Evolutionary conservation across 805 yeast species (phyloP).

Genomic region (Starmera quercuum): DNA sequence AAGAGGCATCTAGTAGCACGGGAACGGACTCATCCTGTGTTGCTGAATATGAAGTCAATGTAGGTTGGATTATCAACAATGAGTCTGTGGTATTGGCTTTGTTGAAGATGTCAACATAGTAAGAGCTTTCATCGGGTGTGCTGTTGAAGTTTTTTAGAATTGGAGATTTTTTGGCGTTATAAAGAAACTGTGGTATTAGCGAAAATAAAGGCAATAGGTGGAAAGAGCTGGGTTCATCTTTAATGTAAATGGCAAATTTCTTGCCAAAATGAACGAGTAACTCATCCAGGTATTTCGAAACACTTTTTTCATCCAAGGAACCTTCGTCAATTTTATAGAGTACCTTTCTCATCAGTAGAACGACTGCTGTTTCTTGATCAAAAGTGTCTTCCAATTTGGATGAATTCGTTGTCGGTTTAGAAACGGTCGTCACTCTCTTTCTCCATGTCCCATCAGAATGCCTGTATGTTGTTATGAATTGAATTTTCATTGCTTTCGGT

Average conservation of each 20-base stretch:
- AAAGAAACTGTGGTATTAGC: conserved; percentile 87
- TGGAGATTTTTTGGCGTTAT: conserved; percentile 88
- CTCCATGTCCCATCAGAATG: conserved; percentile 81
- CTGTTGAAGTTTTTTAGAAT: conserved; percentile 90
- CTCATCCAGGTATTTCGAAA: conserved; percentile 82
- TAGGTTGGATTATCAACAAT: conserved; percentile 94
- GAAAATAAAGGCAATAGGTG: conserved; percentile 72
- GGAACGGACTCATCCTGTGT: conserved; percentile 78
- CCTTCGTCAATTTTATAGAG: conserved; percentile 71
- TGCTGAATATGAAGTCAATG: conserved; percentile 64
- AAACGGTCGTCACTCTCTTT: conserved; percentile 80
- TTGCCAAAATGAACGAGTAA: conserved; percentile 80
- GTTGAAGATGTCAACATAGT: conserved; percentile 78
- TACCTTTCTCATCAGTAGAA: conserved; percentile 77
- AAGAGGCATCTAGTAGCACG: conserved; percentile 83
- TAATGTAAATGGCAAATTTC: conserved; percentile 83
- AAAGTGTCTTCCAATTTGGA: conserved; percentile 49
- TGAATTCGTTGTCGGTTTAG: conserved; percentile 44
- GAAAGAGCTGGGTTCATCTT: conserved; percentile 75
- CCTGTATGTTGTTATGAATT: conserved; percentile 82
- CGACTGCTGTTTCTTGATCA: conserved; percentile 97
- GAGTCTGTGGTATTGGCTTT: conserved; percentile 86
- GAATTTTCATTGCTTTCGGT: conserved; percentile 43
- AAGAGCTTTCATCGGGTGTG: conserved; percentile 96
- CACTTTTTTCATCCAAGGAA: conserved; percentile 68